phyloP scores from a whole-genome alignment of 2,329 filamentous ascomycete genomes.

The Aureobasidium sp. region DNA sequence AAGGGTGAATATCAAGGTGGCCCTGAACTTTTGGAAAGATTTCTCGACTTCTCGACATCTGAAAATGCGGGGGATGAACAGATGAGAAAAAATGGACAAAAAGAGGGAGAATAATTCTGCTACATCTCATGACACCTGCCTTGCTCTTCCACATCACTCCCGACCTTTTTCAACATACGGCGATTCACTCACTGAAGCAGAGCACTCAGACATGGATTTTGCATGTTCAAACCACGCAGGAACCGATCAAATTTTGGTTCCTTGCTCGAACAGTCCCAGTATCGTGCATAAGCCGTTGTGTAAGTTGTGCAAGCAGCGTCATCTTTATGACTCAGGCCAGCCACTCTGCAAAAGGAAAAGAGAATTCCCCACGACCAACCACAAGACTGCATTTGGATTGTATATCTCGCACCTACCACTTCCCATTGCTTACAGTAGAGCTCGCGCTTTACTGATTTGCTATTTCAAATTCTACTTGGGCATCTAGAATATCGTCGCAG shows the following conservation, averaged over 20 bases:
- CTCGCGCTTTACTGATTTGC: not conserved
- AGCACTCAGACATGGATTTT: not conserved
- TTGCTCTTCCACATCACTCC: not conserved
- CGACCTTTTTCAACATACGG: not conserved
- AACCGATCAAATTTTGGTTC: not conserved
- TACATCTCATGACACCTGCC: not conserved
- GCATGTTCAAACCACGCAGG: not conserved
- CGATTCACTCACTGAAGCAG: too few species aligned
- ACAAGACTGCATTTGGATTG: not conserved
- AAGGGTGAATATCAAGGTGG: not conserved
- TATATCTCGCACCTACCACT: not conserved
- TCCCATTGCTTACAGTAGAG: not conserved
- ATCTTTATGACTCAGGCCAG: slow-evolving; percentile 5
- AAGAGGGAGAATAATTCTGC: not conserved
- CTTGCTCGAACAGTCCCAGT: not conserved
- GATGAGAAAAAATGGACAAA: not conserved
- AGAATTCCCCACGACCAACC: slow-evolving; percentile 12
- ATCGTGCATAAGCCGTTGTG: not conserved
- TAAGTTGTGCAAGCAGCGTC: slow-evolving; percentile 1
- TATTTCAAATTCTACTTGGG: not conserved
- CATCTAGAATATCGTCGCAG: not conserved
- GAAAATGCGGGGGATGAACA: slow-evolving; percentile 2
- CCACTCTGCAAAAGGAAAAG: not conserved
- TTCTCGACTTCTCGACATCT: not conserved
- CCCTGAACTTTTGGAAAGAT: not conserved